Conservation (phyloP, 495 filamentous ascomycete species). For the Tuber microsphaerosporum region DNA sequence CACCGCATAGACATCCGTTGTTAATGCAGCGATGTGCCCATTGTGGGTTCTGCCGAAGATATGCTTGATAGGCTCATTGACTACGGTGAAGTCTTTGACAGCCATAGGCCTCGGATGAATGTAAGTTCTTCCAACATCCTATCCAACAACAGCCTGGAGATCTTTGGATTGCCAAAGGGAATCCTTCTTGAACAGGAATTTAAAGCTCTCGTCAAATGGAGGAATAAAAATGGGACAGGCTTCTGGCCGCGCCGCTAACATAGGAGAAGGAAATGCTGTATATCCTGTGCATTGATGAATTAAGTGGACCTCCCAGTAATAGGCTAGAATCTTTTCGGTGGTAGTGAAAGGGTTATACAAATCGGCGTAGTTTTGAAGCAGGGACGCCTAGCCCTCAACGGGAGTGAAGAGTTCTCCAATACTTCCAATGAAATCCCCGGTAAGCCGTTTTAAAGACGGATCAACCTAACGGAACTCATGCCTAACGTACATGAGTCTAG, state of each 20-base stretch:
- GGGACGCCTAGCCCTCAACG: constrained; percentile 57
- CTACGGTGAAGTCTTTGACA: constrained; percentile 74
- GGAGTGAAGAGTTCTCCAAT: constrained; percentile 86
- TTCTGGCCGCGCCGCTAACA: constrained; percentile 91
- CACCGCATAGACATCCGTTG: constrained; percentile 70
- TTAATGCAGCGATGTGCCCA: constrained; percentile 70
- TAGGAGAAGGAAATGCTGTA: constrained; percentile 84
- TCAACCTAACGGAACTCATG: constrained; percentile 94
- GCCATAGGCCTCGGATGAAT: constrained; percentile 94
- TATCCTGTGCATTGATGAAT: constrained; percentile 93
- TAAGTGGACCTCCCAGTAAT: constrained; percentile 76
- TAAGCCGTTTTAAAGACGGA: constrained; percentile 67
- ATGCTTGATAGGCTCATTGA: constrained; percentile 88
- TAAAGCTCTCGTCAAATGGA: constrained; percentile 84
- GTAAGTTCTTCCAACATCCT: constrained; percentile 89
- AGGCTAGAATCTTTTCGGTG: constrained; percentile 69
- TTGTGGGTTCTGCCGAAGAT: constrained; percentile 85
- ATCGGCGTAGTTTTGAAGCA: constrained; percentile 79
- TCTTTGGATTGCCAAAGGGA: constrained; percentile 98
- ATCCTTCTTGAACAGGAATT: constrained; percentile 99
- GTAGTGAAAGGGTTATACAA: constrained; percentile 73
- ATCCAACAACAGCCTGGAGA: constrained; percentile 84
- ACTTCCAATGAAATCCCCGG: constrained; percentile 89
- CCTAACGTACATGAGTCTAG: constrained; percentile 91
- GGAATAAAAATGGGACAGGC: constrained; percentile 91